These are phyloP conservation scores for Schizosaccharomyces versatilis DNA, from an alignment of 1,139 yeast species.

Conservation along the genomic window DNA sequence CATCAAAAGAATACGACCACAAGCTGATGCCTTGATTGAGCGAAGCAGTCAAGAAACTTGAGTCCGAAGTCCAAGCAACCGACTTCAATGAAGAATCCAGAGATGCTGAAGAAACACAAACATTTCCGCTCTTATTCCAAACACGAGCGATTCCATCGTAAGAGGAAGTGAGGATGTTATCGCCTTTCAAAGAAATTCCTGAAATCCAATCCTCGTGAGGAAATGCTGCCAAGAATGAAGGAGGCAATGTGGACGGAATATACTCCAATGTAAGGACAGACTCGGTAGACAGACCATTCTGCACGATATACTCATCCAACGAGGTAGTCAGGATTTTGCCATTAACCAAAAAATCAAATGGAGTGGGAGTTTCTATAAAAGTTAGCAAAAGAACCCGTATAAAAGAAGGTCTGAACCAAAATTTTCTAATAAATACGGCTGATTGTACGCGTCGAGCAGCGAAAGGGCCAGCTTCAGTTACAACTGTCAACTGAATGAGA, in stretches of 20 bases:
- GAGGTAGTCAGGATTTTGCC: constrained; percentile 52
- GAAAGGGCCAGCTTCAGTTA: no score
- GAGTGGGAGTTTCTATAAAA: constrained; percentile 35
- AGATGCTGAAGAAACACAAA: constrained; percentile 62
- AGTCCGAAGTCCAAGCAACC: constrained; percentile 42
- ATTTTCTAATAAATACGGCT: background rate
- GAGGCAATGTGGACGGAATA: constrained; percentile 82
- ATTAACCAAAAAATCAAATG: constrained; percentile 66
- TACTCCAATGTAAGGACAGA: constrained; percentile 62
- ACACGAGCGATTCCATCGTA: constrained; percentile 88
- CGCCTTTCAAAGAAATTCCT: constrained; percentile 28
- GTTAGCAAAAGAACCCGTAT: background rate
- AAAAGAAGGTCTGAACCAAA: background rate
- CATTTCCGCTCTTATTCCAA: constrained; percentile 66
- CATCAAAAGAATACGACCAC: constrained; percentile 48
- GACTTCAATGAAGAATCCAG: constrained; percentile 71
- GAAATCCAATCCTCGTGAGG: constrained; percentile 94
- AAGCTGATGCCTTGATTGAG: constrained; percentile 72
- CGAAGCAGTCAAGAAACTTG: constrained; percentile 65
- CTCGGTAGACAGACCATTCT: constrained; percentile 66
- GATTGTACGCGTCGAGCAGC: background rate
- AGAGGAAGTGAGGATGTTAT: constrained; percentile 59
- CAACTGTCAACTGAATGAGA: no score
- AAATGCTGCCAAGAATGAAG: constrained; percentile 69
- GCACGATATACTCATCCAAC: constrained; percentile 51